Base-by-base conservation (phyloP, 1,139 yeast genomes). In the Geotrichum macrosporum region DNA sequence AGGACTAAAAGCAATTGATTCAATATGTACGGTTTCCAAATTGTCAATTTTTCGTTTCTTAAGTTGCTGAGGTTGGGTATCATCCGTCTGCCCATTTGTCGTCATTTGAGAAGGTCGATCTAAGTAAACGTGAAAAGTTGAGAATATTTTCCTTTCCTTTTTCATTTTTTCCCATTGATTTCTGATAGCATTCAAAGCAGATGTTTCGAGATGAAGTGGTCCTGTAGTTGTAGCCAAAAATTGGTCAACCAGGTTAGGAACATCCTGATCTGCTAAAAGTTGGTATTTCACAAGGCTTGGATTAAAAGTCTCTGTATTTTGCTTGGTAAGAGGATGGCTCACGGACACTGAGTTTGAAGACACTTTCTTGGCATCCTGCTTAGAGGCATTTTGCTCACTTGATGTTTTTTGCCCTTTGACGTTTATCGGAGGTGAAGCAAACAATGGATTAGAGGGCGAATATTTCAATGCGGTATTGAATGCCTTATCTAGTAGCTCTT, bases 71-170 rank as follows among this genome's bases (percentile, higher is more conserved):
- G n/a, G n/a, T n/a, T n/a, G n/a, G n/a, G n/a, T n/a, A n/a, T n/a
- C n/a, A n/a, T n/a, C n/a, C n/a, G n/a, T n/a, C n/a, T n/a, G n/a
- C n/a, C n/a, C n/a, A n/a, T n/a, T n/a, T n/a, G n/a, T n/a, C n/a
- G n/a, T n/a, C n/a, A n/a, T n/a, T n/a, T n/a, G n/a, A n/a, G n/a
- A n/a, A n/a, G n/a, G n/a, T n/a, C 15, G 19, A 31, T 12, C 9
- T 16, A 31, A 12, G 9, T 6, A 13, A 31, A 31, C 15, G 6
- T 31, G 35, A 31, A 24, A 24, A 10, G 6, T 6, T 10, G 6
- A 10, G 10, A 24, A 88, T 1, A 81, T 62, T 33, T 79, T 65
- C 2, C 65, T 56, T 0, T 51, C 54, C 0, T 58, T 44, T 35
- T 69, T 61, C 29, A 82, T 42, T 53, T 57, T 20, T 2, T 50